Base-by-base conservation (phyloP, 1,284 basidiomycete genomes). In the Pseudozyma sp. region DNA sequence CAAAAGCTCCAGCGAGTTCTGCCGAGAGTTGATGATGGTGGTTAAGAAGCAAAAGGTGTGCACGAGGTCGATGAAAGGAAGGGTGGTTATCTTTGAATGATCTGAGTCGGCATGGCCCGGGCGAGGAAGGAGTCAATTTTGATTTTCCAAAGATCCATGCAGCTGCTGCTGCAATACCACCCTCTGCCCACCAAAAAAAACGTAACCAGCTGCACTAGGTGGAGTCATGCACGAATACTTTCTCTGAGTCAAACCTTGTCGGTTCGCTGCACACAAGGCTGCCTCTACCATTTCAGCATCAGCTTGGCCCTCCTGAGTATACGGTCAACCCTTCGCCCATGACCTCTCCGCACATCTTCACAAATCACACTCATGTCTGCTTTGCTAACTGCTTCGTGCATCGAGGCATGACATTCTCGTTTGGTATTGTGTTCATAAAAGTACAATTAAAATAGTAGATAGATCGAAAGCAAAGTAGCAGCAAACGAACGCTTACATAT, bases 401-500 rank as follows among this genome's bases (percentile, higher is more conserved):
- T 14, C 12, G 9, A 10, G 14, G 14, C 12, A 47, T 25, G 21
- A 19, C 25, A 47, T 47, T 9, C 6, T 31, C 25, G 40, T 19
- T 21, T 58, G 53, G 44, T 49, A 53, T 53, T 60, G 43, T 34
- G 14, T 35, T n/a, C 18, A 48, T 21, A 12, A 52, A 35, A 43
- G 16, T 11, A 51, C 45, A 52, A 43, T 7, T 10, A 18, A 21
- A 51, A 36, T 21, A 48, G 39, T 44, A 55, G 6, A 31, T 31
- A 31, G 25, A 31, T 31, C 25, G 25, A 31, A 31, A 31, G 25
- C 25, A 31, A 31, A 31, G 25, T 31, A 31, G 25, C 49, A 50
- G 31, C 19, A 43, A 25, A n/a, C 1, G 11, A 9, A 16, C 25
- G 6, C 14, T 58, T 48, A 74, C 60, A 74, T 74, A 36, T 74